Percentiles rank a stretch among this genome's conserved stretches.
Evolutionary conservation across 352 stramenopile species (phyloP).

Genomic region (Pythium pyrilobum): DNA sequence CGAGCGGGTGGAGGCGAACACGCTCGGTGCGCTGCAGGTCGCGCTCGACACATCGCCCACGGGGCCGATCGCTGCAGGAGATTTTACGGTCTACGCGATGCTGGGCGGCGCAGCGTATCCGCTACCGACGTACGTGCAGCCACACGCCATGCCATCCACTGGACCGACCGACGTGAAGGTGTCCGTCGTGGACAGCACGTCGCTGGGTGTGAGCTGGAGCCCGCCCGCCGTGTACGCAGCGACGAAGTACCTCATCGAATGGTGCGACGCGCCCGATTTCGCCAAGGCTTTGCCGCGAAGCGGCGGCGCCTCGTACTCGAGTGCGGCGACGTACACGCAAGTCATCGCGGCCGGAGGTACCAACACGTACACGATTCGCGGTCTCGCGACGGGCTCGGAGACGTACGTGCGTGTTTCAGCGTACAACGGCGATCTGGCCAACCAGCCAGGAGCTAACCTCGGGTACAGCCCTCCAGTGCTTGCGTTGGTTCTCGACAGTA

Average conservation of each 20-base stretch:
- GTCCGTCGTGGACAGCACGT: slow-evolving; percentile 52
- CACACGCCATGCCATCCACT: slow-evolving; percentile 38
- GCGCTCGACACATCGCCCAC: slow-evolving; percentile 20
- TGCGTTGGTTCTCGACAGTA: slow-evolving; percentile 32
- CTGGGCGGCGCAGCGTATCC: slow-evolving; percentile 15
- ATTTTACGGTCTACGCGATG: slow-evolving; percentile 33
- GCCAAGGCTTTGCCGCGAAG: slow-evolving; percentile 20
- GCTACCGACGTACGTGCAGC: slow-evolving; percentile 26
- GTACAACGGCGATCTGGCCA: slow-evolving; percentile 67
- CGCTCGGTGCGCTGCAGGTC: slow-evolving; percentile 35
- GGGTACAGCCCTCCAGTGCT: slow-evolving; percentile 64
- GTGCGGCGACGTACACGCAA: slow-evolving; percentile 39
- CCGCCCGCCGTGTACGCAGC: slow-evolving; percentile 18
- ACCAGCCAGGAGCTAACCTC: slow-evolving; percentile 18
- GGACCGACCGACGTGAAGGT: slow-evolving; percentile 44
- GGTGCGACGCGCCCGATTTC: slow-evolving; percentile 51
- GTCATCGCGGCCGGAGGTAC: slow-evolving; percentile 29
- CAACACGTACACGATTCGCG: slow-evolving; percentile 72
- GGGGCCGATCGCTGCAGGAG: slow-evolving; percentile 11
- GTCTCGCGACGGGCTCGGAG: slow-evolving; percentile 60
- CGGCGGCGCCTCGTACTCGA: slow-evolving; percentile 36
- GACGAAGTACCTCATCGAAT: slow-evolving; percentile 85
- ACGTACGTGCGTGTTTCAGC: slow-evolving; percentile 90
- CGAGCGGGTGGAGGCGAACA: slow-evolving; percentile 42
- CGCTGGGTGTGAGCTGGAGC: slow-evolving; percentile 64